Base-by-base conservation (phyloP, 306 rosid genomes). In the Prunus kanzakura region DNA sequence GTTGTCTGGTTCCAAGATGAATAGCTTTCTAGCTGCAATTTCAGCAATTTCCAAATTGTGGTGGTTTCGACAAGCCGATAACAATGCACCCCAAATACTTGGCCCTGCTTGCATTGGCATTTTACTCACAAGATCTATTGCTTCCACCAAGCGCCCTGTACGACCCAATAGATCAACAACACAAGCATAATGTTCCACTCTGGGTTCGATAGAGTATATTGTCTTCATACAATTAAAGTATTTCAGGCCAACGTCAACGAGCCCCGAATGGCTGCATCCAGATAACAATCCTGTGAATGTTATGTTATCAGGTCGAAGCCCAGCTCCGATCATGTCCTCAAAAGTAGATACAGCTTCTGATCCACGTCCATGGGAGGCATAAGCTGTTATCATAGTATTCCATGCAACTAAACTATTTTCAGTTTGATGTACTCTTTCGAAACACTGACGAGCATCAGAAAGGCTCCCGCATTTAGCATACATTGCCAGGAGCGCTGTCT, bases 201-300 rank as follows among this genome's bases (percentile, higher is more conserved):
- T 45, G 12, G 83, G 79, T 47, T 67, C 71, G 4, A 80, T 79
- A 23, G 32, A 50, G 69, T 73, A 68, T 3, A 20, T 27, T 4
- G 20, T 67, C 65, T 60, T 27, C 79, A 80, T 80, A 15, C 0
- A 3, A 41, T 67, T 11, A 30, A 74, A 74, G 79, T 66, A 74
- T 2, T 74, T 80, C 3, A 74, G 58, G 55, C 83, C 83, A 22
- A 18, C 47, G 32, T 80, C 79, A 41, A 67, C 71, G 22, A 74
- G 79, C 6, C 83, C 83, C 0, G 79, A 80, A 41, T 80, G 83
- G 54, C 83, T 80, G 63, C 83, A 80, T 38, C 83, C 83, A 11
- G 83, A 80, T 32, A 80, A 25, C 75, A 80, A 61, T 6, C 75
- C 83, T 4, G 66, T 68, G 43, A 80, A 80, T 32, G 83, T 74